phyloP scores from a whole-genome alignment of 2,329 filamentous ascomycete species.

The Corynespora cassiicola region DNA sequence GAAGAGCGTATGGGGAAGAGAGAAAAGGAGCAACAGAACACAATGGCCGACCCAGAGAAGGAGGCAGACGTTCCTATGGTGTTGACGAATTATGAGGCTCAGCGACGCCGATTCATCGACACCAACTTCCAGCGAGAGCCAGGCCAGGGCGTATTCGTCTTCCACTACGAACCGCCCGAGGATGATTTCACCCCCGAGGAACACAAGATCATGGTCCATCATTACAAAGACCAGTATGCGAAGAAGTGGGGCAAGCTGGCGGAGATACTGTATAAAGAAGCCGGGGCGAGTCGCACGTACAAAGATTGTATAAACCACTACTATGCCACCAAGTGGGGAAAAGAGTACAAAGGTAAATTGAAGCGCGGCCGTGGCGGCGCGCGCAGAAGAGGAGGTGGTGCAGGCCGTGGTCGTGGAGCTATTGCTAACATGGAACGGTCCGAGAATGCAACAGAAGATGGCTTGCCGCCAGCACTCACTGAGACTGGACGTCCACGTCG shows the following conservation, averaged over 20 bases:
- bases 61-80: conserved; percentile 78
- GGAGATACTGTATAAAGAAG: conserved; percentile 60
- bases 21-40: conserved; percentile 64
- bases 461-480: conserved; percentile 48
- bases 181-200: conserved; percentile 80
- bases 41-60: conserved; percentile 76
- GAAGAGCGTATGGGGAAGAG: conserved; percentile 74
- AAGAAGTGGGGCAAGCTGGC: conserved; percentile 86
- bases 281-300: conserved; percentile 68
- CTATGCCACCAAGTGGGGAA: conserved; percentile 78
- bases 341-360: conserved; percentile 78
- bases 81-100: conserved; percentile 66
- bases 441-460: conserved; percentile 48
- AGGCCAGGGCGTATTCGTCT: conserved; percentile 71
- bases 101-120: conserved; percentile 68
- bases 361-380: conserved; percentile 37
- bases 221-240: conserved; percentile 72
- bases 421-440: conserved; percentile 57
- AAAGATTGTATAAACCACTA: conserved; percentile 86
- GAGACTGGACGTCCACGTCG: conserved; percentile 58
- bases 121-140: conserved; percentile 69
- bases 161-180: conserved; percentile 74
- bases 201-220: conserved; percentile 72
- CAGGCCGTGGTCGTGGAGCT: conserved; percentile 62
- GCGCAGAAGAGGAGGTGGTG: conserved; percentile 37